Conservation (phyloP, 2,329 filamentous ascomycete genomes). For the Exophiala sideris region DNA sequence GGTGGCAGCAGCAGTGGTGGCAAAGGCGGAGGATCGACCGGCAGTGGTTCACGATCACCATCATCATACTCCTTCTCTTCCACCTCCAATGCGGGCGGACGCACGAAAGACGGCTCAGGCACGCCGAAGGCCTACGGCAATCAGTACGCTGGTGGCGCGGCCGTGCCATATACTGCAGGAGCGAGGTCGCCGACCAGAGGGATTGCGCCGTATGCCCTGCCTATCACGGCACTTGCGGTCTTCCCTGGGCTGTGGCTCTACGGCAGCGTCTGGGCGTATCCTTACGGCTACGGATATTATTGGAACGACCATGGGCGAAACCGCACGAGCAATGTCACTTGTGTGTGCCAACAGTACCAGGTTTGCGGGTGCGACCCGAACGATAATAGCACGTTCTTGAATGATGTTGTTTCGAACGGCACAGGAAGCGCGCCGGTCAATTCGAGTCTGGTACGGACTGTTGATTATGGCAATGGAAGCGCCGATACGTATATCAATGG, state of each 20-base stretch:
- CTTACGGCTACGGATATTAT: conserved; percentile 49
- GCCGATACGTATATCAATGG: conserved; percentile 48
- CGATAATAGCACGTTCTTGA: conserved; percentile 42
- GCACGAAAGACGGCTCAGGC: conserved; percentile 39
- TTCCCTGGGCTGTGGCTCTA: conserved; percentile 56
- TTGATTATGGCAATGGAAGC: conserved; percentile 43
- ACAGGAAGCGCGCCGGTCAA: conserved; percentile 35
- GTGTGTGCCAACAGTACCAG: conserved; percentile 53
- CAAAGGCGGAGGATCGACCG: conserved; percentile 10
- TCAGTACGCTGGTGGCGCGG: conserved; percentile 56
- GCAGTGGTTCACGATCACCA: conserved; percentile 13
- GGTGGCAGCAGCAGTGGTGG: conserved; percentile 12
- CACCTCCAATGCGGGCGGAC: conserved; percentile 32
- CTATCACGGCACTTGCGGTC: conserved; percentile 43
- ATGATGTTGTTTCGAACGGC: conserved; percentile 42
- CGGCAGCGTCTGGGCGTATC: conserved; percentile 52
- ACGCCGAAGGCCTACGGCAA: conserved; percentile 45
- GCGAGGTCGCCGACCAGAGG: conserved; percentile 43
- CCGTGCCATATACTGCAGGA: conserved; percentile 50
- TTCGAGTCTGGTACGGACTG: conserved; percentile 35
- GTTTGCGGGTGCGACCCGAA: conserved; percentile 58
- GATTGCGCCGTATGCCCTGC: conserved; percentile 49
- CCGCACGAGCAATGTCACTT: conserved; percentile 48
- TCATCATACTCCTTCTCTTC: conserved; percentile 25
- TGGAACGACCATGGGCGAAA: conserved; percentile 40